These are phyloP conservation scores for Chaetomiaceae sp. DNA, from an alignment of 2,329 filamentous ascomycete species.

Conservation along the genomic window DNA sequence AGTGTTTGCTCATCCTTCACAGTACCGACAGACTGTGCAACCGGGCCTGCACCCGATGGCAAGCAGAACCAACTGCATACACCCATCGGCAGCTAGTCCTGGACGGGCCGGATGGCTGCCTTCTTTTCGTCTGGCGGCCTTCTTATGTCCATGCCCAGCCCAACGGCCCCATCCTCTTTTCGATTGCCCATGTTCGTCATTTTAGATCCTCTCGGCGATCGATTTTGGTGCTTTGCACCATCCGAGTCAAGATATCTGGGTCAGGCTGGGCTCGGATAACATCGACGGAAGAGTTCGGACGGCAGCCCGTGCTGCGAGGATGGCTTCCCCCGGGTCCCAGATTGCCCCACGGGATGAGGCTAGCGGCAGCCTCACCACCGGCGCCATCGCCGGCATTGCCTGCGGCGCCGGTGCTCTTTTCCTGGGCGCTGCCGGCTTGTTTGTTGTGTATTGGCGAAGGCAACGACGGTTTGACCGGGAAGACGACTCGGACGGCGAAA, in stretches of 20 bases:
- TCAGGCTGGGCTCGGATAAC: constrained; percentile 10
- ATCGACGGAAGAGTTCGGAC: background rate
- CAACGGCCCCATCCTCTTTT: constrained; percentile 3
- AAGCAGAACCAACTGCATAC: constrained; percentile 22
- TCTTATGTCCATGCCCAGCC: constrained; percentile 24
- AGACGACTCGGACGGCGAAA: constrained; percentile 23
- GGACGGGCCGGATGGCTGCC: constrained; percentile 29
- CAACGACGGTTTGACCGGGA: constrained; percentile 35
- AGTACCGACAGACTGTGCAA: constrained; percentile 14
- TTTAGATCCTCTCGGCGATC: constrained; percentile 10
- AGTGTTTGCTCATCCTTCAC: background rate
- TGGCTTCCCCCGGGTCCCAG: constrained; percentile 30
- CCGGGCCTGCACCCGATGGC: constrained; percentile 18
- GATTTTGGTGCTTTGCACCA: constrained; percentile 14
- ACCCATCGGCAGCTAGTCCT: constrained; percentile 14
- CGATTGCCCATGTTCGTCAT: constrained; percentile 11
- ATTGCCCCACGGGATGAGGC: constrained; percentile 19
- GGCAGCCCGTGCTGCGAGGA: constrained; percentile 19
- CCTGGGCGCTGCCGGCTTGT: constrained; percentile 39
- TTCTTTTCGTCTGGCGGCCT: constrained; percentile 36
- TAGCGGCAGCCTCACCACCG: constrained; percentile 36
- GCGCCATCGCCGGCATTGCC: constrained; percentile 51
- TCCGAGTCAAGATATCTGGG: constrained; percentile 1
- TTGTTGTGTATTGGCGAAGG: constrained; percentile 45
- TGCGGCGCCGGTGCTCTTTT: constrained; percentile 43